These are phyloP conservation scores for Epichloe sibirici DNA, from an alignment of 2,329 filamentous ascomycete species.

Conservation along the genomic window DNA sequence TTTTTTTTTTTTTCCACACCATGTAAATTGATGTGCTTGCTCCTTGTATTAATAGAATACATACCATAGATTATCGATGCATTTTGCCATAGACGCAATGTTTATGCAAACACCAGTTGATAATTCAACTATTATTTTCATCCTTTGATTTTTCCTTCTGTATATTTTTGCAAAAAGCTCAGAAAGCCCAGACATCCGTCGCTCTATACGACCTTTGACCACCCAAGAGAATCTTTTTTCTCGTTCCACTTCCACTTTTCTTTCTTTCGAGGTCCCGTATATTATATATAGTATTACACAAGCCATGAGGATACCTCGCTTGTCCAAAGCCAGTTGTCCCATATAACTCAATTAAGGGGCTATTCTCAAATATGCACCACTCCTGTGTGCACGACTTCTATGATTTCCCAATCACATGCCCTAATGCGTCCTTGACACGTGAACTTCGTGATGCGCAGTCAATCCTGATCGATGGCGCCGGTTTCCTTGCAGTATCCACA, in stretches of 20 bases:
- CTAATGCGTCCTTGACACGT: conserved; percentile 5
- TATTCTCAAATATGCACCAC: background rate
- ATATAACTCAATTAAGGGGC: conserved; percentile 7
- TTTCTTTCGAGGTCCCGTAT: background rate
- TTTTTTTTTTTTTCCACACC: background rate
- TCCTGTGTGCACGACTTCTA: conserved; percentile 4
- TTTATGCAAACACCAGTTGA: background rate
- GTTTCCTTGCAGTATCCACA: background rate
- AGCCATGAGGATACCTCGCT: background rate
- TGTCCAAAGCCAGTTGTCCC: background rate
- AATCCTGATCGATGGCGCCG: background rate
- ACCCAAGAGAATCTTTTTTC: background rate
- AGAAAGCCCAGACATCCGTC: background rate
- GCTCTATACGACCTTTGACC: conserved; percentile 2
- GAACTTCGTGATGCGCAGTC: conserved; percentile 5
- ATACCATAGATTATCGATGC: background rate
- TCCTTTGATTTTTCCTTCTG: background rate
- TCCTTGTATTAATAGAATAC: background rate
- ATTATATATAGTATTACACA: conserved; percentile 6
- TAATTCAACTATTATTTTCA: background rate
- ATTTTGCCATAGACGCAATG: too few relatives aligned
- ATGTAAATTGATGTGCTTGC: background rate
- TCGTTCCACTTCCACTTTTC: background rate
- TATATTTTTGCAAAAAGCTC: background rate
- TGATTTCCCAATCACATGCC: conserved; percentile 5